These are phyloP conservation scores for Leishmania arabica DNA, from an alignment of 208 protist species.

Conservation along the genomic window DNA sequence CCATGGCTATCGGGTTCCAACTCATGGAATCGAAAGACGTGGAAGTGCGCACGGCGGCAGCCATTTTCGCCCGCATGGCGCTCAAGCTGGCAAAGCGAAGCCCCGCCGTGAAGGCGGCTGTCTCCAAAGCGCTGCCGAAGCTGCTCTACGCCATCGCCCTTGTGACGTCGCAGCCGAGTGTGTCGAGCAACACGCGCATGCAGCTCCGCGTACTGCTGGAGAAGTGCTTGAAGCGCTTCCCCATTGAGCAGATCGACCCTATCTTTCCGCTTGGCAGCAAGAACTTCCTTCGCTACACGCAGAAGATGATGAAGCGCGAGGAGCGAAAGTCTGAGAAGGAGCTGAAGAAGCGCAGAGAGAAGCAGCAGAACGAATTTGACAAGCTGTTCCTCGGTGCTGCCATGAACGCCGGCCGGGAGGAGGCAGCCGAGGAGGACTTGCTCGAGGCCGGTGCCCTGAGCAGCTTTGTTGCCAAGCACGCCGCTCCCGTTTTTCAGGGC, in stretches of 20 bases:
- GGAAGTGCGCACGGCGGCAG: constrained; percentile 72
- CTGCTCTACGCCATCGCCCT: constrained; percentile 83
- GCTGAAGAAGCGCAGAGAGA: constrained; percentile 53
- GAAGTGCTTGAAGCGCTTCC: constrained; percentile 87
- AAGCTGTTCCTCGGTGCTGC: constrained; percentile 70
- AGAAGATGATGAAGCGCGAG: constrained; percentile 83
- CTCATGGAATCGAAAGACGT: constrained; percentile 75
- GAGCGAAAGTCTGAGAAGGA: constrained; percentile 78
- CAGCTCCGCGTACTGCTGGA: constrained; percentile 84
- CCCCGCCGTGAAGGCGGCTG: constrained; percentile 46
- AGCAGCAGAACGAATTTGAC: constrained; percentile 80
- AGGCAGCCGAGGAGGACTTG: constrained; percentile 66
- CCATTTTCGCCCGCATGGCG: constrained; percentile 83
- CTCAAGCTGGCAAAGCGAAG: constrained; percentile 84
- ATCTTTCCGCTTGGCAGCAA: constrained; percentile 87
- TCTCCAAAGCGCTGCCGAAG: constrained; percentile 65
- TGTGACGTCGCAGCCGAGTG: constrained; percentile 75
- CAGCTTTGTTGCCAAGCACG: constrained; percentile 72
- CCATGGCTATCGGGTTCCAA: constrained; percentile 67
- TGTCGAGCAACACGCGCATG: constrained; percentile 80
- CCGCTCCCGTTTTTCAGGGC: constrained; percentile 35
- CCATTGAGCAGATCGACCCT: constrained; percentile 68
- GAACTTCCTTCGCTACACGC: constrained; percentile 86
- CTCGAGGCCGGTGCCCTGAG: constrained; percentile 77
- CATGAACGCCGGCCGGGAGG: constrained; percentile 60